Base-by-base conservation (phyloP, 2,329 filamentous ascomycete genomes). In the Stachybotrys echinatus region DNA sequence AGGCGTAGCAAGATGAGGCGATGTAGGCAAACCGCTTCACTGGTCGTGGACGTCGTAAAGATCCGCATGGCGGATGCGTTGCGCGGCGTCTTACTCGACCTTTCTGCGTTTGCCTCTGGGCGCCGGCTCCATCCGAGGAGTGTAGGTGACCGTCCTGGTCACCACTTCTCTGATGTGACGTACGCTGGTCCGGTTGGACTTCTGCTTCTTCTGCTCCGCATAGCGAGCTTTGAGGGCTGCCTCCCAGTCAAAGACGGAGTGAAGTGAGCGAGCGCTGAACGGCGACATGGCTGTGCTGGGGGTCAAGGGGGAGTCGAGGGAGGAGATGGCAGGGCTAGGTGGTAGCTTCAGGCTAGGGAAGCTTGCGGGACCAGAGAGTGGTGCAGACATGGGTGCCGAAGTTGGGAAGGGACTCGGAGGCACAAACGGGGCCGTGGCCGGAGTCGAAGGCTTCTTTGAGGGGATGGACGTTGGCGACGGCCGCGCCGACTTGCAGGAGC, bases 41-140 rank as follows among this genome's bases (percentile, higher is more conserved):
- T 44, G 39, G 40, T 51, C 34, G 48, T 53, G 42, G 38, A 34
- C 17, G 34, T 51, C 39, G 51, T 20, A 8, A 46, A 48, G 21
- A 34, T 34, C 27, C 27, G n/a, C n/a, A n/a, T 34, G 14, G 10
- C 27, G 20, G 37, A 20, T 17, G 38, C 17, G 21, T 38, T 34
- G 22, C n/a, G 39, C 23, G 12, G 34, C 42, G 23, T 18, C 50
- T 64, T 60, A 74, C 55, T 79, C 75, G 45, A 77, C 68, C 75
- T 89, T 95, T 73, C 92, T 86, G 73, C 91, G 84, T 80, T 96
- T 97, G 56, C 92, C 92, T 68, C 92, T 92, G 7, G 91, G 92
- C 37, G 92, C 90, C 21, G 92, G 89, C 57, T 91, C 88, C 73
- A 97, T 89, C 56, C 85, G 78, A 53, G 84, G 87, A 65, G 89